Conservation (phyloP, 805 yeast genomes). For the Metschnikowia proteae region DNA sequence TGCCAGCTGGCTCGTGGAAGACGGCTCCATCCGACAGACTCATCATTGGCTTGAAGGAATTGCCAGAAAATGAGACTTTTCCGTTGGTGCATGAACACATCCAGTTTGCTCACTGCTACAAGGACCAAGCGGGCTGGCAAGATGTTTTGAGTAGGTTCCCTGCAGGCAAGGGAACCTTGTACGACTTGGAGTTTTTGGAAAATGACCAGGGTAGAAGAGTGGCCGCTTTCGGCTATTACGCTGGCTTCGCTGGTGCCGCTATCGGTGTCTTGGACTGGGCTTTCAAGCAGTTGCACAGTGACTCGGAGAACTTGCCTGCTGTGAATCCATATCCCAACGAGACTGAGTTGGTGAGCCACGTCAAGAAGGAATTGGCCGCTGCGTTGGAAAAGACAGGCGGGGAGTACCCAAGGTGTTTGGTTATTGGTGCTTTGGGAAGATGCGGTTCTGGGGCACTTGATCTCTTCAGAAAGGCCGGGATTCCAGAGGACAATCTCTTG, state of each 20-base stretch:
- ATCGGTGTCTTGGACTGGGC: conserved; percentile 94
- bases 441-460: conserved; percentile 98
- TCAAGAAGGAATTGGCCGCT: conserved; percentile 51
- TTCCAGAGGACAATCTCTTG: conserved; percentile 76
- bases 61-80: conserved; percentile 85
- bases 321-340: conserved; percentile 84
- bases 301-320: conserved; percentile 67
- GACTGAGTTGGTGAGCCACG: conserved; percentile 64
- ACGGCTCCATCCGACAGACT: conserved; percentile 86
- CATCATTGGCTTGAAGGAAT: conserved; percentile 89
- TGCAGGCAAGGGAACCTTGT: conserved; percentile 83
- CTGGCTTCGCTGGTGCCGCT: conserved; percentile 99
- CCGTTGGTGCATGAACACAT: conserved; percentile 95
- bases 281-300: conserved; percentile 72
- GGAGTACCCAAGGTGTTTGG: conserved; percentile 70
- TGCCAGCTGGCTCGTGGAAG: conserved; percentile 92
- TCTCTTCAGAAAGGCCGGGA: conserved; percentile 73
- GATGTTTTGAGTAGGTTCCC: conserved; percentile 87
- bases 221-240: conserved; percentile 99
- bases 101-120: conserved; percentile 98
- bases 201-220: conserved; percentile 96
- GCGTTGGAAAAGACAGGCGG: conserved; percentile 61
- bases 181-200: conserved; percentile 92
- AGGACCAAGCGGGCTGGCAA: conserved; percentile 96
- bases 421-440: conserved; percentile 97